Conservation (phyloP, 129 eudicot species). For the Flaveria bidentis region DNA sequence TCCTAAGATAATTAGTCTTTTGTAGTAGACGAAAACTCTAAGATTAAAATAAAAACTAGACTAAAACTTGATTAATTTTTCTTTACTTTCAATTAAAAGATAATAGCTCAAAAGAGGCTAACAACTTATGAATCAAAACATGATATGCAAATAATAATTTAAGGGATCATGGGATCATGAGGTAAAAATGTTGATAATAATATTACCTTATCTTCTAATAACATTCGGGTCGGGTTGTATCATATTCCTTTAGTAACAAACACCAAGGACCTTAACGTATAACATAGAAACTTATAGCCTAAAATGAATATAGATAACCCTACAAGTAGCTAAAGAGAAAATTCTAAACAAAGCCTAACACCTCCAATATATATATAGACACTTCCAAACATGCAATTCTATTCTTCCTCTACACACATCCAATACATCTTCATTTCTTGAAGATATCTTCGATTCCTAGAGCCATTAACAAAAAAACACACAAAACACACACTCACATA, state of each 20-base stretch:
- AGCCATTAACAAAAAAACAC: neutral
- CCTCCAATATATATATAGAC: conserved; percentile 29
- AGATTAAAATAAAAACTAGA: no score
- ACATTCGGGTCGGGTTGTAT: no score
- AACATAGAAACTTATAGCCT: conserved; percentile 8
- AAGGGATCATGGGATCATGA: no score
- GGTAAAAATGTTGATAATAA: neutral
- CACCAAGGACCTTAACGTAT: conserved; percentile 3
- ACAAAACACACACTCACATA: conserved; percentile 12
- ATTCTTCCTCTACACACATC: conserved; percentile 11
- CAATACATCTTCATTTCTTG: neutral
- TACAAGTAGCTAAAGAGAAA: conserved; percentile 18
- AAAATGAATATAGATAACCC: conserved; percentile 16
- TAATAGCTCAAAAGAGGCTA: no score
- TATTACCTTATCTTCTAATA: no score
- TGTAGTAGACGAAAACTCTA: no score
- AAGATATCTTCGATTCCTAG: neutral
- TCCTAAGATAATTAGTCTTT: no score
- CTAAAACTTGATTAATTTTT: no score
- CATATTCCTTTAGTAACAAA: neutral
- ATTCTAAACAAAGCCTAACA: neutral
- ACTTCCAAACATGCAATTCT: neutral
- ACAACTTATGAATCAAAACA: no score
- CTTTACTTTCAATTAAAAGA: no score
- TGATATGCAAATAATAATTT: no score